Base-by-base conservation (phyloP, 2,329 filamentous ascomycete genomes). In the Fusarium newnesense region DNA sequence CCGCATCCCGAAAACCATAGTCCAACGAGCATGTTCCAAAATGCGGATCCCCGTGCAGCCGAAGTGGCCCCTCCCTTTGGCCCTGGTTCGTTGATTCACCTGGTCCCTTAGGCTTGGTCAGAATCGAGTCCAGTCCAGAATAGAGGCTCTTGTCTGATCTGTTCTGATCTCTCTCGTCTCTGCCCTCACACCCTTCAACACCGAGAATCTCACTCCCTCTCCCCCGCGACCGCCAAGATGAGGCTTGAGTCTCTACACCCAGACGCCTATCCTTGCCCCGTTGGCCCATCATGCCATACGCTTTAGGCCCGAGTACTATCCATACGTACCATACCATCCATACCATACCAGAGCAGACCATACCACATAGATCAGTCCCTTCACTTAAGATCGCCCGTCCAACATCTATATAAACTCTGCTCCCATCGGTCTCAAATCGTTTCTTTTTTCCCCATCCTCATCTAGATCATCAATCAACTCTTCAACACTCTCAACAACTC, bases 31-130 rank as follows among this genome's bases (percentile, higher is more conserved):
- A 70, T 65, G 49, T 54, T 50, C 46, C 56, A 64, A 68, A 72
- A 67, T 76, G 75, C 75, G 74, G 75, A 77, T 75, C 72, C 75
- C 75, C 75, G 75, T 77, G 75, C 75, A 76, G 69, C 75, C 75
- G 75, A 77, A 77, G 66, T 76, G 67, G 69, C 71, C 53, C 69
- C 71, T 73, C 73, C 66, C 60, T 61, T 67, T 60, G 53, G 54
- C 61, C 72, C 69, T 67, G 49, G 59, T 37, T 40, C 47, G 54
- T 58, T 21, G 40, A 58, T 34, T 36, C 42, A 34, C 50, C 50
- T 58, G 57, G 54, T 73, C 49, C 64, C 71, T 46, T 58, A 34
- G n/a, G 30, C 49, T 26, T 52, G 32, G 32, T 37, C 28, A 32
- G 30, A 7, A 50, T 50, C 30, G 24, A 52, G 36, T 61, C 32